Evolutionary conservation across 768 basidiomycete species (phyloP), one percentile per base, ranked within the genome.

Genomic region (Pisolithus albus): DNA sequence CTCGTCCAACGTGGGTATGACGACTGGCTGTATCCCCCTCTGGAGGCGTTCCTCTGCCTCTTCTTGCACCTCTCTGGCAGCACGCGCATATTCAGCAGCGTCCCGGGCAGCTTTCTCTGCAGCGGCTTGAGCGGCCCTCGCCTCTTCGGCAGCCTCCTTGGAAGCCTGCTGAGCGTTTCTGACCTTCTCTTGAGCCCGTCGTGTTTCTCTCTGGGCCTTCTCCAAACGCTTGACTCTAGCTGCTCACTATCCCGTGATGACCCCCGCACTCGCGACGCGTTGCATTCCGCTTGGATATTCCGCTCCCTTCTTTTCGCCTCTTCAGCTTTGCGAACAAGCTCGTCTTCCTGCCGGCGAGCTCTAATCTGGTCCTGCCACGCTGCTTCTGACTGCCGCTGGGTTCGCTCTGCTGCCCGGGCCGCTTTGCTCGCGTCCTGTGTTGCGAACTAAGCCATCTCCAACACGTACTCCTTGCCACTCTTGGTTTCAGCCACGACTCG

Each of bases 1-100:
- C 24, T 61, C 61, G 38, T 50, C 48, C 34, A 34, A 45, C 15
- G 56, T 56, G 23, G 60, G 61, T 54, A 52, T 48, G 24, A 52
- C 50, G 10, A 55, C 51, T 30, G 59, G 58, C 32, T 58, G 56
- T 23, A 59, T 53, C 16, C 56, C 56, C 26, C 54, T 53, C 21
- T 26, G 49, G 44, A 48, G 46, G 26, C 24, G 45, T 15, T 28
- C 34, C 47, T 52, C 54, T 18, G 54, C 54, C 40, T 46, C 41
- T 30, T 32, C 51, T 41, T 30, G 32, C 6, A 47, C 42, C 15
- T 30, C 30, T 10, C 32, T 16, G 4, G 39, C 36, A 16, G 40
- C 34, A 11, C 45, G 23, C 5, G 48, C 32, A 9, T 37, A 43
- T 32, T 49, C 47, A 1, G 28, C 32, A 7, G 48, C 48, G 16